Conservation (phyloP, 768 basidiomycete genomes). For the Serendipita indica region DNA sequence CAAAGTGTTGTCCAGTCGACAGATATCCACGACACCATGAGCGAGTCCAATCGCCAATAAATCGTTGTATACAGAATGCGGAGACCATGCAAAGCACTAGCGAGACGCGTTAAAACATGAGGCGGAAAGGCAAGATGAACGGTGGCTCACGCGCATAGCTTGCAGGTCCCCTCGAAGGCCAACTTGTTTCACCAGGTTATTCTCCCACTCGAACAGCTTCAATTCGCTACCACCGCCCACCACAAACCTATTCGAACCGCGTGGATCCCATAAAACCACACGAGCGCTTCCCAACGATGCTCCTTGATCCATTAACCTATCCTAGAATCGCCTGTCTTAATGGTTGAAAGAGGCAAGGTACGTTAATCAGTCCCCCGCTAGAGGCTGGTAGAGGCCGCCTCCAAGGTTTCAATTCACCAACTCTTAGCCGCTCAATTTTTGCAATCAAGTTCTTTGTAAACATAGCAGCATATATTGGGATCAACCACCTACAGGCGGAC, state of each 20-base stretch:
- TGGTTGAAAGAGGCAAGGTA: too few species aligned
- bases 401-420: too few species aligned
- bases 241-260: slow-evolving; percentile 12
- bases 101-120: not conserved
- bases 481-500: too few species aligned
- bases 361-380: too few species aligned
- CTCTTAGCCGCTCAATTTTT: too few species aligned
- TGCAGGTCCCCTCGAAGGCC: slow-evolving; percentile 11
- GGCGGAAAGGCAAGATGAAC: not conserved
- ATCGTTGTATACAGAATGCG: slow-evolving; percentile 14
- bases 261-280: slow-evolving; percentile 10
- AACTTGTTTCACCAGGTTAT: slow-evolving; percentile 8
- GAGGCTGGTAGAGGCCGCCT: too few species aligned
- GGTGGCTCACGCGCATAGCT: slow-evolving; percentile 10
- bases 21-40: slow-evolving; percentile 13
- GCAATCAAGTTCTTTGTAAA: too few species aligned
- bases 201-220: slow-evolving; percentile 14
- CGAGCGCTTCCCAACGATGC: slow-evolving; percentile 3
- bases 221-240: slow-evolving; percentile 8
- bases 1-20: slow-evolving; percentile 9
- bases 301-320: not conserved
- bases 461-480: too few species aligned
- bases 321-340: too few species aligned
- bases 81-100: slow-evolving; percentile 17
- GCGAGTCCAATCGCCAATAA: slow-evolving; percentile 14